phyloP scores from a whole-genome alignment of 1,284 basidiomycete genomes.

The Irpex sp. region DNA sequence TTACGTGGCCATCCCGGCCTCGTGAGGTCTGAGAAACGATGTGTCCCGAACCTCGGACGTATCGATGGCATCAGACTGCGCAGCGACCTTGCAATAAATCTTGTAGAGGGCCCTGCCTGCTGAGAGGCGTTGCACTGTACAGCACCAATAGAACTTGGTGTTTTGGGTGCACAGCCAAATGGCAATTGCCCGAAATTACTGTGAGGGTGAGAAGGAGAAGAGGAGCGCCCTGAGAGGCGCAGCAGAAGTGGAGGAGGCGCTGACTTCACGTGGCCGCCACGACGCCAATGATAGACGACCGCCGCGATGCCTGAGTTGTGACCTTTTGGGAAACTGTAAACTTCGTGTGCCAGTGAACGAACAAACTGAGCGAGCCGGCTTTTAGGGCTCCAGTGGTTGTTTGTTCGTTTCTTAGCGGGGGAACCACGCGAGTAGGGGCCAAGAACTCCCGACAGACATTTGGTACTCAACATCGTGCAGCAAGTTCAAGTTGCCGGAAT shows the following conservation, averaged over 20 bases:
- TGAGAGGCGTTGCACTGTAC: neutral
- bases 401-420: too few species aligned
- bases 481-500: too few species aligned
- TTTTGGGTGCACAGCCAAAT: too few species aligned
- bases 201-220: neutral
- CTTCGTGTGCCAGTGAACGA: neutral
- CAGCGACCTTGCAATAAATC: neutral
- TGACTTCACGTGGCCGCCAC: constrained; percentile 9
- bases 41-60: neutral
- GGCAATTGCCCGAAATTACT: too few species aligned
- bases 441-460: too few species aligned
- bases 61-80: neutral
- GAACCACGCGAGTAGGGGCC: too few species aligned
- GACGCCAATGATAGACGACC: neutral
- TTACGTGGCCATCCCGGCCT: neutral
- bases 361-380: too few species aligned
- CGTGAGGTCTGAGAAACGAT: neutral
- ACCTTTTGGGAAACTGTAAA: constrained; percentile 1
- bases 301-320: neutral
- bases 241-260: neutral
- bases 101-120: too few species aligned
- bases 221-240: neutral
- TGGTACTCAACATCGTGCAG: too few species aligned
- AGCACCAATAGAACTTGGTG: neutral
- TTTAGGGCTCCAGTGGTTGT: too few species aligned